Conservation (phyloP, 495 filamentous ascomycete genomes). For the Talaromyces wortmannii region DNA sequence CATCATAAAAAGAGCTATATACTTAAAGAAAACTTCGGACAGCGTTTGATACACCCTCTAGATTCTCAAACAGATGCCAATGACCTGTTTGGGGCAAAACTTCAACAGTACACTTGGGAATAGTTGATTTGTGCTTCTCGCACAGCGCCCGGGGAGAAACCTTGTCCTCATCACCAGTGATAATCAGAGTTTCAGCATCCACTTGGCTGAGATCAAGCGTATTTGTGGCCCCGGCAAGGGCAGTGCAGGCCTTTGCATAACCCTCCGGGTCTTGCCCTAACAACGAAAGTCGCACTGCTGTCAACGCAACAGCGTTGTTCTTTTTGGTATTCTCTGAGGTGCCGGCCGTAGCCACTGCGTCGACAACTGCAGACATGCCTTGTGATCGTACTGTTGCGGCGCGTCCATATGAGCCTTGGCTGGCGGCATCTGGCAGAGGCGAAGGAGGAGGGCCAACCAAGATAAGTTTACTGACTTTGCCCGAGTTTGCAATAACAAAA, state of each 20-base stretch:
- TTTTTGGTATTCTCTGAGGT: constrained; percentile 26
- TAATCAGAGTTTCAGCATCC: too few relatives aligned
- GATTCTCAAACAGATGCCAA: too few relatives aligned
- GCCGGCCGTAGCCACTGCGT: constrained; percentile 22
- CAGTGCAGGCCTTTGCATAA: constrained; percentile 47
- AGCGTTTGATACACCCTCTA: too few relatives aligned
- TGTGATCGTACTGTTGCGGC: constrained; percentile 30
- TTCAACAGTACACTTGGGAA: too few relatives aligned
- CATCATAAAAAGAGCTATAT: too few relatives aligned
- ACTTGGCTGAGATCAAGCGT: too few relatives aligned
- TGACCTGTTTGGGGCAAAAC: too few relatives aligned
- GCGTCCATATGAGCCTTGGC: constrained; percentile 27
- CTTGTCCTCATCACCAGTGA: too few relatives aligned
- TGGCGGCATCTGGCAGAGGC: constrained; percentile 33
- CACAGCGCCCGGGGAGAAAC: too few relatives aligned
- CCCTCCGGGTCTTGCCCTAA: constrained; percentile 42
- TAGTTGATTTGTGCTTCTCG: too few relatives aligned
- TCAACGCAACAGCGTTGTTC: constrained; percentile 25
- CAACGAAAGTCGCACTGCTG: constrained; percentile 32
- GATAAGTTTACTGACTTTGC: constrained; percentile 23
- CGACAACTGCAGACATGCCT: constrained; percentile 34
- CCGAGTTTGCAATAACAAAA: constrained; percentile 23
- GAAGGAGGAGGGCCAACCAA: constrained; percentile 30
- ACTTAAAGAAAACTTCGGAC: too few relatives aligned
- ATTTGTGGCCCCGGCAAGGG: constrained; percentile 21